Base-by-base conservation (phyloP, 768 basidiomycete species). In the Podaxis sp. region DNA sequence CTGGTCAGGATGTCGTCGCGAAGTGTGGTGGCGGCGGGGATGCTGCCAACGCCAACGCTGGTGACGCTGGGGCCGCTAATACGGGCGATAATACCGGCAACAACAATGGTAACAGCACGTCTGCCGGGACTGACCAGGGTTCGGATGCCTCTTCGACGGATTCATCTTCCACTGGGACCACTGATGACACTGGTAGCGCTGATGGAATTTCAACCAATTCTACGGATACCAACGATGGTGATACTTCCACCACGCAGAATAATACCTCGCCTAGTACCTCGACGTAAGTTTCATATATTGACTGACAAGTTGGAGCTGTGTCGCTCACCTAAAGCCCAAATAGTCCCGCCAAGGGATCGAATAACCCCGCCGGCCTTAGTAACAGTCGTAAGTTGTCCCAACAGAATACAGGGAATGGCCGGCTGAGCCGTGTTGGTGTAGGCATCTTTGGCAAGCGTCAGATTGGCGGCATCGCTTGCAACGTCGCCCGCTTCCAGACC, bases 401-500 rank as follows among this genome's bases (percentile, higher is more conserved):
- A 16, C 13, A 11, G 27, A 38, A 36, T 25, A 54, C 5, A 11
- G 13, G 21, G 21, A 38, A 18, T 44, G 40, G 2, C 32, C 3
- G 32, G 32, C 32, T 9, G 40, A 56, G 23, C 2, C 23, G 13
- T 14, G 3, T 25, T 18, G 23, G 14, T 9, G 38, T 40, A 59
- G 57, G 57, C n/a, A 28, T 59, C 37, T 59, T 59, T 25, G 57
- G 57, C 36, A 59, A 59, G 27, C 57, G 57, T 9, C 57, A 59
- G 27, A 27, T 63, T 18, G 63, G 63, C 3, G 59, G 55, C 4
- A 35, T 64, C 35, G 40, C 59, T 13, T 73, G 72, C 61, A 70
- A 69, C 50, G 53, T 67, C 36, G 67, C 69, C 27, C 70, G 72
- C n/a, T 44, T 69, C 48, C 65, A 69, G 35, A 70, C 69, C n/a